Conservation (phyloP, 257 asterid genomes). For the Solanum chiquidenum region DNA sequence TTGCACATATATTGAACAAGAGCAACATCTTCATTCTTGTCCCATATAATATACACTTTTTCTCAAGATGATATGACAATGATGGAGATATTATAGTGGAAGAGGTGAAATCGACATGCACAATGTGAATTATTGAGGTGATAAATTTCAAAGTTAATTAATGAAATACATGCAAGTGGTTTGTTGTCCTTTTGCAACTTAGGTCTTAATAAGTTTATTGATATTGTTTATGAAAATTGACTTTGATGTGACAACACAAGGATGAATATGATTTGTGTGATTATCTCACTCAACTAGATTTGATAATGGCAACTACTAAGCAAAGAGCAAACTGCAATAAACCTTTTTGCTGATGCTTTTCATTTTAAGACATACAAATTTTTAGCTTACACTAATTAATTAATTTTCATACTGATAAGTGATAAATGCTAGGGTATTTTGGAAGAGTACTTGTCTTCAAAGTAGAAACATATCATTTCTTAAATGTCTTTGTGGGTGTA, state of each 20-base stretch:
- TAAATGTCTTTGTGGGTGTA: background rate
- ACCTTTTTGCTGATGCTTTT: background rate
- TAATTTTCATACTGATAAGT: background rate
- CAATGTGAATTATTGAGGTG: background rate
- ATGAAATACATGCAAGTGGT: background rate
- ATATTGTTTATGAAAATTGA: background rate
- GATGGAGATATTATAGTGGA: background rate
- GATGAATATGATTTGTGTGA: background rate
- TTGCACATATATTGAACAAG: background rate
- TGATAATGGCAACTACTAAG: background rate
- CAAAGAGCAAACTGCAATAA: background rate
- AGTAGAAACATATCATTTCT: background rate
- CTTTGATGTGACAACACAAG: background rate
- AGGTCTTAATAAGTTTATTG: background rate
- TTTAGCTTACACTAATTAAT: background rate
- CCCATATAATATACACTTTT: background rate
- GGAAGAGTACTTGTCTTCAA: background rate
- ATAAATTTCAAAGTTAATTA: background rate
- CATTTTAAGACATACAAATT: background rate
- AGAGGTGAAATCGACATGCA: background rate
- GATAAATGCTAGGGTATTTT: background rate
- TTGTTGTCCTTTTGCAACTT: background rate
- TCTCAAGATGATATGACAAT: background rate
- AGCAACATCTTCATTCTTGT: background rate
- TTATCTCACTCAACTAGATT: no score